These are phyloP conservation scores for Irpex lacteus DNA, from an alignment of 1,284 basidiomycete species.

Conservation along the genomic window DNA sequence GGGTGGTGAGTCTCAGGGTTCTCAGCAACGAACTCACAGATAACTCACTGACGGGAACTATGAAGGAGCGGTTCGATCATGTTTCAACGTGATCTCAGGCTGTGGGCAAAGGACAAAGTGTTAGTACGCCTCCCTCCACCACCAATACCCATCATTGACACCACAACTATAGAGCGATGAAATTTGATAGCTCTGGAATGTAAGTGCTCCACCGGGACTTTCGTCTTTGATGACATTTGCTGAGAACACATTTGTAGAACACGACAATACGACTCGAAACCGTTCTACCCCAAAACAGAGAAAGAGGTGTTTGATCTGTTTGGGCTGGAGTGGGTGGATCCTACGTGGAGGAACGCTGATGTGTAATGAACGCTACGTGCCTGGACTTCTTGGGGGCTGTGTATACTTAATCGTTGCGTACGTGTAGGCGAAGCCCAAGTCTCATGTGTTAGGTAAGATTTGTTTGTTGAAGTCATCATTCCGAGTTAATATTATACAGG, in stretches of 20 bases:
- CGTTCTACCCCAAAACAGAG: constrained; percentile 59
- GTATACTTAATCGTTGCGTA: no score
- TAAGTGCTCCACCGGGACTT: constrained; percentile 32
- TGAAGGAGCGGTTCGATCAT: constrained; percentile 76
- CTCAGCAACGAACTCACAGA: background rate
- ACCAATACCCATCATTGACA: background rate
- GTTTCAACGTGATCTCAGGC: constrained; percentile 77
- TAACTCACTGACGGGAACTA: background rate
- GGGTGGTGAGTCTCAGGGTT: constrained; percentile 55
- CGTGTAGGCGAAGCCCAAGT: no score
- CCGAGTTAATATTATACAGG: no score
- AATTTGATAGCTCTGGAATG: constrained; percentile 81
- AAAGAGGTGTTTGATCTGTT: constrained; percentile 68
- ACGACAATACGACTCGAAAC: constrained; percentile 58
- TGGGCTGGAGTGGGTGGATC: constrained; percentile 67
- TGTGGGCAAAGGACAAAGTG: constrained; percentile 67
- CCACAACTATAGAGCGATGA: constrained; percentile 52
- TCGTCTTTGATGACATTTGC: background rate
- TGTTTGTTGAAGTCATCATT: no score
- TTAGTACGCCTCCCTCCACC: constrained; percentile 19
- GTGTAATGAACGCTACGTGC: constrained; percentile 27
- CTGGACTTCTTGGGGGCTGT: background rate
- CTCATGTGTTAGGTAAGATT: no score
- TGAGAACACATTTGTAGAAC: constrained; percentile 38
- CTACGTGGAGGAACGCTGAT: constrained; percentile 67